phyloP scores from a whole-genome alignment of 495 filamentous ascomycete species.

The Tuber melanosporum region DNA sequence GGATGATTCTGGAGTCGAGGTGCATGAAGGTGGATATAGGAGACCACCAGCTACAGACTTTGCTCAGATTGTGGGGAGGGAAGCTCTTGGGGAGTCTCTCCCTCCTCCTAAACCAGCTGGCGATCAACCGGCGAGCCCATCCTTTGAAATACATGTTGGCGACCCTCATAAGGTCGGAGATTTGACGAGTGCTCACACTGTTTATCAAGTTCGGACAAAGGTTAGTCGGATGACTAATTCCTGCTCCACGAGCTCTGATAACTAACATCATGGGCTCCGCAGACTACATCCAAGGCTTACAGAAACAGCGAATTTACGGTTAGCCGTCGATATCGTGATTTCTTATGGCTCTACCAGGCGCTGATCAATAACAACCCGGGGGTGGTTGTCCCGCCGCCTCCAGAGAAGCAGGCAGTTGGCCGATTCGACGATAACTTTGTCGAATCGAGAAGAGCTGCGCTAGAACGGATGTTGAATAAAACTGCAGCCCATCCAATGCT shows the following conservation, averaged over 20 bases:
- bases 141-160: constrained; percentile 85
- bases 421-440: constrained; percentile 96
- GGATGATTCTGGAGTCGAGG: constrained; percentile 57
- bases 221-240: constrained; percentile 47
- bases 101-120: constrained; percentile 45
- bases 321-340: constrained; percentile 88
- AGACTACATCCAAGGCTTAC: constrained; percentile 96
- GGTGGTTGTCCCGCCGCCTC: constrained; percentile 88
- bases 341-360: constrained; percentile 92
- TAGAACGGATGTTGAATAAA: constrained; percentile 97
- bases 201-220: constrained; percentile 91
- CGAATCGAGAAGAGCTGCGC: constrained; percentile 76
- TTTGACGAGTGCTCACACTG: constrained; percentile 91
- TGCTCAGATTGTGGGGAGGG: constrained; percentile 63
- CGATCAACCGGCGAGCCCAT: constrained; percentile 83
- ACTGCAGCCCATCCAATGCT: constrained; percentile 82
- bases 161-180: constrained; percentile 98
- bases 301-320: constrained; percentile 84
- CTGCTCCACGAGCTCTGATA: not conserved
- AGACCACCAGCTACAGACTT: constrained; percentile 52
- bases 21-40: constrained; percentile 31
- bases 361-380: constrained; percentile 92
- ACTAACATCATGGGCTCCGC: constrained; percentile 11
- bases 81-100: not conserved
- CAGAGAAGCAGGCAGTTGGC: constrained; percentile 95